Conservation (phyloP, 2,329 filamentous ascomycete species). For the Fusarium coffeatum region DNA sequence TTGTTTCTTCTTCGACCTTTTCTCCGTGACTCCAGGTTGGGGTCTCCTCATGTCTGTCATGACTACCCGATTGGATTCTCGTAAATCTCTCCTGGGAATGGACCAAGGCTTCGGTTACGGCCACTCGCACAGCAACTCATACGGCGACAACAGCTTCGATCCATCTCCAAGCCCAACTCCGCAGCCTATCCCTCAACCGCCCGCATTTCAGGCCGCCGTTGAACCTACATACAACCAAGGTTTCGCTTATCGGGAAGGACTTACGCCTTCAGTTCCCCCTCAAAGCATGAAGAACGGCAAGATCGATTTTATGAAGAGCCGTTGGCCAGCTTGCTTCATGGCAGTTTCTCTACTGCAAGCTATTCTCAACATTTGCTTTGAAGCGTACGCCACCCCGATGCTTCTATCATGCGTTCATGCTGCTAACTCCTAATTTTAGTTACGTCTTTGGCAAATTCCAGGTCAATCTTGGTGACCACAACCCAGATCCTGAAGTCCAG, state of each 20-base stretch:
- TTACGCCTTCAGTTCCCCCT: slow-evolving; percentile 50
- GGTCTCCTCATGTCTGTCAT: slow-evolving; percentile 52
- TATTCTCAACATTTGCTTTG: slow-evolving; percentile 81
- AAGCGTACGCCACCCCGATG: slow-evolving; percentile 73
- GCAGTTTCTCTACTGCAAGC: slow-evolving; percentile 80
- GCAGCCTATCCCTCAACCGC: slow-evolving; percentile 37
- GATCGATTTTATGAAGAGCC: slow-evolving; percentile 82
- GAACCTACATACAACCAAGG: slow-evolving; percentile 51
- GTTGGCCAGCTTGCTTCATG: slow-evolving; percentile 91
- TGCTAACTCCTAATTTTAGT: slow-evolving; percentile 58
- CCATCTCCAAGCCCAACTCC: slow-evolving; percentile 32
- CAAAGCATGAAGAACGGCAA: slow-evolving; percentile 48
- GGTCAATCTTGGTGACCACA: slow-evolving; percentile 60
- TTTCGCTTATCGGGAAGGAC: slow-evolving; percentile 54
- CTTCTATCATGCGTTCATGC: background rate
- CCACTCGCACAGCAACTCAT: slow-evolving; percentile 51
- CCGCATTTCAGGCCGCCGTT: slow-evolving; percentile 44
- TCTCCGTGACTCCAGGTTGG: slow-evolving; percentile 52
- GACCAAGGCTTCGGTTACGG: slow-evolving; percentile 55
- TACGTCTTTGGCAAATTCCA: slow-evolving; percentile 94
- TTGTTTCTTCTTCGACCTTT: slow-evolving; percentile 15
- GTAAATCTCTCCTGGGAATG: slow-evolving; percentile 55
- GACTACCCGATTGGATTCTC: slow-evolving; percentile 56
- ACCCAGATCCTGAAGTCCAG: slow-evolving; percentile 54
- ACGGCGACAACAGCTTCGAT: slow-evolving; percentile 42